phyloP scores from a whole-genome alignment of 2,329 filamentous ascomycete species.

The Fusarium denticulatum region DNA sequence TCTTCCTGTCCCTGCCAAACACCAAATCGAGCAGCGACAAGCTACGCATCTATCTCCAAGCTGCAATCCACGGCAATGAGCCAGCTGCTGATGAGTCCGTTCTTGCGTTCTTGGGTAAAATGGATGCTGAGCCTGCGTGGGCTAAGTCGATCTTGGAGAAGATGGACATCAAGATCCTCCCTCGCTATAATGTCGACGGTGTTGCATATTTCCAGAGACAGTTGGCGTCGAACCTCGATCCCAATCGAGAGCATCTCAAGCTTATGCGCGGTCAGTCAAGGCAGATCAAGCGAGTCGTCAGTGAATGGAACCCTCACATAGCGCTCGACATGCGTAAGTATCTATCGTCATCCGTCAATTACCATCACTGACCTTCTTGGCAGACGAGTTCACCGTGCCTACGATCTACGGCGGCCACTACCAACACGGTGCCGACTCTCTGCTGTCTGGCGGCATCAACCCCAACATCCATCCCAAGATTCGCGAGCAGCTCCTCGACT shows the following conservation, averaged over 20 bases:
- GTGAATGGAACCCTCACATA: slow-evolving; percentile 13
- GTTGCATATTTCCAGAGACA: slow-evolving; percentile 24
- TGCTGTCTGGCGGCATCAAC: not conserved
- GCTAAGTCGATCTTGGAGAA: slow-evolving; percentile 6
- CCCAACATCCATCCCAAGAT: slow-evolving; percentile 11
- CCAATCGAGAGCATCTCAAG: slow-evolving; percentile 10
- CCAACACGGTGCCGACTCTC: slow-evolving; percentile 1
- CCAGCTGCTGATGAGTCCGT: slow-evolving; percentile 12
- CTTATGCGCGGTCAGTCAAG: slow-evolving; percentile 1
- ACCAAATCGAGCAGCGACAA: not conserved
- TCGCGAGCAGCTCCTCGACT: not conserved
- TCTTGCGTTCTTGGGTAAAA: slow-evolving; percentile 1
- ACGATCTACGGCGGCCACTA: slow-evolving; percentile 10
- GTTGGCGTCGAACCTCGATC: slow-evolving; percentile 3
- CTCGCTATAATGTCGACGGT: slow-evolving; percentile 10
- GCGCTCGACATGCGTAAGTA: slow-evolving; percentile 13
- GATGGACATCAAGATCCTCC: slow-evolving; percentile 23
- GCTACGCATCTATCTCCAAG: slow-evolving; percentile 3
- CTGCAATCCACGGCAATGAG: slow-evolving; percentile 17
- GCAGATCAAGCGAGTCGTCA: not conserved
- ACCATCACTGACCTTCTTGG: fast-evolving
- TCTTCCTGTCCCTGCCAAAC: not conserved
- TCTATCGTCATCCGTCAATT: too few species aligned
- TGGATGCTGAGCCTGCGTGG: slow-evolving; percentile 17
- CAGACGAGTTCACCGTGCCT: slow-evolving; percentile 2